Conservation (phyloP, 208 protist species). For the Crithidia thermophila region DNA sequence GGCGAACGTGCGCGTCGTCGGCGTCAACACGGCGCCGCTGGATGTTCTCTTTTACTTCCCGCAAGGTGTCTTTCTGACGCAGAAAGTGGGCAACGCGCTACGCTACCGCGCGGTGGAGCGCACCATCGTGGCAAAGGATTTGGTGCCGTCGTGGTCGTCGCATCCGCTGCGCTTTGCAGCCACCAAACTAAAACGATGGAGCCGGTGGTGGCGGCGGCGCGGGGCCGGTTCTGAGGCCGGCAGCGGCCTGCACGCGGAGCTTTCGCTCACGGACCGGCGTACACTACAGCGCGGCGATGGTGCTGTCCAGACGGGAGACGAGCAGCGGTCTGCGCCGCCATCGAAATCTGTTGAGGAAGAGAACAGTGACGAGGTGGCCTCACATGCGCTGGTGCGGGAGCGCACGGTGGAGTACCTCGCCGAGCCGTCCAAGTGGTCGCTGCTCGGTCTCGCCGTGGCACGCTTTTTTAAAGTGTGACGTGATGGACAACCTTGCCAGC, state of each 20-base stretch:
- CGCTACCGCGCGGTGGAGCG: conserved; percentile 69
- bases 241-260: conserved; percentile 40
- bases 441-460: conserved; percentile 44
- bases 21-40: conserved; percentile 61
- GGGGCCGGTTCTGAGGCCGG: not conserved
- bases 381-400: conserved; percentile 53
- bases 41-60: conserved; percentile 75
- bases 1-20: conserved; percentile 60
- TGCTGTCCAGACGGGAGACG: not conserved
- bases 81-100: conserved; percentile 71
- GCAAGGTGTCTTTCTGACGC: conserved; percentile 61
- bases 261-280: conserved; percentile 12
- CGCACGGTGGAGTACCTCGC: conserved; percentile 73
- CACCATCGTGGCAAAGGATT: conserved; percentile 40
- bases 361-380: conserved; percentile 24
- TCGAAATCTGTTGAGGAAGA: not conserved
- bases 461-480: conserved; percentile 52
- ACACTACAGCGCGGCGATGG: not conserved
- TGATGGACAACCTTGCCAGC: not conserved
- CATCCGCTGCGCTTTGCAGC: conserved; percentile 35
- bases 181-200: conserved; percentile 1
- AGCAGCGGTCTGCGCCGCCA: not conserved
- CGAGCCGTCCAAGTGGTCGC: conserved; percentile 47
- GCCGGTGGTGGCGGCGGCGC: conserved; percentile 2
- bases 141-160: conserved; percentile 11